Base-by-base conservation (phyloP, 2,329 filamentous ascomycete species). In the Fusarium euwallaceae region DNA sequence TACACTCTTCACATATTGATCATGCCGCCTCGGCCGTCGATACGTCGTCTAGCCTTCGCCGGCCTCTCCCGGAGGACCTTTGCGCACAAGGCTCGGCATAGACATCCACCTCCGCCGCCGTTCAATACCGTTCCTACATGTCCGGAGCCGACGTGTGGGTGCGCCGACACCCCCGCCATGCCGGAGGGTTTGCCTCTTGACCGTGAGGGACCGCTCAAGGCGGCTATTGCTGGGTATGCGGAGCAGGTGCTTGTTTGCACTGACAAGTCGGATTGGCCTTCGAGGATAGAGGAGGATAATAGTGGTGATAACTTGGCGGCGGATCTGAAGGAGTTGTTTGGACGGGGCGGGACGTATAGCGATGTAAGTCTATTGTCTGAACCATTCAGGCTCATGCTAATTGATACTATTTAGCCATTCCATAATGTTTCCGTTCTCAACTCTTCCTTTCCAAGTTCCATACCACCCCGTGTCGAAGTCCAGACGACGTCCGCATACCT, bases 241-340 rank as follows among this genome's bases (percentile, higher is more conserved):
- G 92, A 97, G 82, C 95, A 98, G 77, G 89, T 98, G 4, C 83
- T 98, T 11, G 87, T 98, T 16, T 95, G 93, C 72, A 97, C 95
- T 0, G 95, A 94, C 6, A 90, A 91, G 70, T 84, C 88, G 34
- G 94, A 97, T 83, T 98, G 95, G 95, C 86, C 88, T 32, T 95
- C 93, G 79, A 90, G 90, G 67, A 97, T 98, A 72, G 95, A 97
- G 81, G 92, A 97, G 27, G 95, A 97, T 69, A 90, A 92, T 76
- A 88, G 83, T 78, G 90, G 86, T 17, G 88, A 91, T 75, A 92
- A 92, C 75, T 82, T 95, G 20, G 91, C 92, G 7, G 91, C 92
- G 41, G 92, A 94, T 65, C 82, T 98, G 68, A 96, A 94, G 81
- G 88, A 89, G 76, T 80, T 94, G 39, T 84, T 94, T 72, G 92